Conservation (phyloP, 331 rosid species). For the Spiraea crenata region DNA sequence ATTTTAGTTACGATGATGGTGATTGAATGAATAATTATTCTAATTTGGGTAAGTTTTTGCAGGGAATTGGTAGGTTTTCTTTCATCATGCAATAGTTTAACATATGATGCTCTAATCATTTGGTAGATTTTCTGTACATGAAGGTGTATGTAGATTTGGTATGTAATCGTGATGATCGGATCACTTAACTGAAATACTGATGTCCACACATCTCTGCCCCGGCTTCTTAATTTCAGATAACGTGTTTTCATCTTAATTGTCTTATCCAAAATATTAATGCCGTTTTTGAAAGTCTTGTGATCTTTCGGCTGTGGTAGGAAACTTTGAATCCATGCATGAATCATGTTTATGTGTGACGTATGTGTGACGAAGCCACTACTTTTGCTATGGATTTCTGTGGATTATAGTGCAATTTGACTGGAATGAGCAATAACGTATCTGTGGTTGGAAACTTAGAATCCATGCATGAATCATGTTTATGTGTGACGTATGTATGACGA, state of each 20-base stretch:
- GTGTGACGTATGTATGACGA: conserved; percentile 3
- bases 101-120: neutral
- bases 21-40: conserved; percentile 4
- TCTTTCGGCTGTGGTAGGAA: conserved; percentile 2
- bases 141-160: neutral
- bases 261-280: neutral
- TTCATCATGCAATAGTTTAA: conserved; percentile 1
- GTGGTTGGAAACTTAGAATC: too few relatives aligned
- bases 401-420: conserved; percentile 8
- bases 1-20: neutral
- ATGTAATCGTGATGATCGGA: neutral
- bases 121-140: conserved; percentile 4
- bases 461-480: conserved; percentile 5
- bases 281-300: neutral
- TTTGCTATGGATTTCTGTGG: neutral
- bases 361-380: conserved; percentile 5
- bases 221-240: neutral
- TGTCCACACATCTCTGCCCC: neutral
- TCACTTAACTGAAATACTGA: neutral
- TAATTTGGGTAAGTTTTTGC: neutral
- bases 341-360: conserved; percentile 10
- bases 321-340: conserved; percentile 1
- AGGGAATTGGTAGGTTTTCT: conserved; percentile 3
- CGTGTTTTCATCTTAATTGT: conserved; percentile 7
- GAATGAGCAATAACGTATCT: neutral